Percentiles rank a stretch among this genome's conserved stretches.
These are phyloP conservation scores for Penicillium turbatum DNA, from an alignment of 495 filamentous ascomycete genomes.

Conservation along the genomic window DNA sequence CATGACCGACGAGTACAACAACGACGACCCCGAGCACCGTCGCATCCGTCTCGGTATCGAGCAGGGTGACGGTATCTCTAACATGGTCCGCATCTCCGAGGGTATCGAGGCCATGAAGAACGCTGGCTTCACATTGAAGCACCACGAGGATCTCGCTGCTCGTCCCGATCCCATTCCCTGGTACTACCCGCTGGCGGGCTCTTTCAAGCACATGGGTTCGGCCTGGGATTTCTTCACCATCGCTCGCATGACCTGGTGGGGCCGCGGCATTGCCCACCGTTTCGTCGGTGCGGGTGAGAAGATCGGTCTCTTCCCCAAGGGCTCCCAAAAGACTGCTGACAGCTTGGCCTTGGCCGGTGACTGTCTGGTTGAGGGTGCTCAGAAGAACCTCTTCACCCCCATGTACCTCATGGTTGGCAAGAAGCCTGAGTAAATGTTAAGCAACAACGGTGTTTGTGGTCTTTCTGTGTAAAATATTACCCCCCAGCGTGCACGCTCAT, in stretches of 20 bases:
- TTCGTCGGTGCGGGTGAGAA: conserved; percentile 76
- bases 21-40: conserved; percentile 80
- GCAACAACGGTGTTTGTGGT: neutral
- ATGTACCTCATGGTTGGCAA: conserved; percentile 98
- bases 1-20: conserved; percentile 96
- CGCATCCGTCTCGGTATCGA: conserved; percentile 93
- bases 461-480: conserved; percentile 10
- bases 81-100: conserved; percentile 92
- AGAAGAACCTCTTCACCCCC: conserved; percentile 92
- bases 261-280: conserved; percentile 69
- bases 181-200: conserved; percentile 90
- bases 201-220: conserved; percentile 75
- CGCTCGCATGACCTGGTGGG: conserved; percentile 84
- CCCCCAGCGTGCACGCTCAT: neutral
- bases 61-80: conserved; percentile 94
- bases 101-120: conserved; percentile 80
- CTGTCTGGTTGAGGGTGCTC: conserved; percentile 81
- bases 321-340: conserved; percentile 95
- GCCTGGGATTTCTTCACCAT: conserved; percentile 80
- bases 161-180: conserved; percentile 75
- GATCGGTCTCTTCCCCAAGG: conserved; percentile 68
- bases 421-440: conserved; percentile 60
- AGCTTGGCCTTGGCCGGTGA: conserved; percentile 79
- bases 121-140: conserved; percentile 80
- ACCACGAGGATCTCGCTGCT: conserved; percentile 87